These are phyloP conservation scores for Vitellaria paradoxa DNA, from an alignment of 179 eudicot genomes.

Conservation along the genomic window DNA sequence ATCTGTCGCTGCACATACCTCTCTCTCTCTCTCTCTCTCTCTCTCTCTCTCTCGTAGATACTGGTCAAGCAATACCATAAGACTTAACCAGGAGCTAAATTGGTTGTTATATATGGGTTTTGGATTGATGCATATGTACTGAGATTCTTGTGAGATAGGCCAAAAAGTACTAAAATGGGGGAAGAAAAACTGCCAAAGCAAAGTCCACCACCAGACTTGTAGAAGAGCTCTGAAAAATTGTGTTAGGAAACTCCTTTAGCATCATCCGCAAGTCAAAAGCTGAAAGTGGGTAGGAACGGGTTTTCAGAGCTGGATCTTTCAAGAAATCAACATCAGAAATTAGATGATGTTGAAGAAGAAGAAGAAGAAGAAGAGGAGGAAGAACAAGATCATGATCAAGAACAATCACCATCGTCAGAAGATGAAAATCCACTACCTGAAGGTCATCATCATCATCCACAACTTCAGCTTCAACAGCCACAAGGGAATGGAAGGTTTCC, in stretches of 20 bases:
- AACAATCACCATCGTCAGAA: conserved; percentile 2
- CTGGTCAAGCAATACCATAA: too few species aligned
- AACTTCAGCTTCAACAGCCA: neutral
- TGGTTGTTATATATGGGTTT: too few species aligned
- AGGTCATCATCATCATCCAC: neutral
- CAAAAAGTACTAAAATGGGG: neutral
- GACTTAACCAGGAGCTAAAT: too few species aligned
- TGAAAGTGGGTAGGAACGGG: neutral
- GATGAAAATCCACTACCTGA: neutral
- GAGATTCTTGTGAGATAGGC: neutral
- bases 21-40: too few species aligned
- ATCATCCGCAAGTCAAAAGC: neutral
- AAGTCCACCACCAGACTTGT: neutral
- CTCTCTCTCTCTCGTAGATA: too few species aligned
- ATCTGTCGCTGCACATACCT: too few species aligned
- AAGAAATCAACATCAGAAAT: neutral
- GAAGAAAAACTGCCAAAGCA: neutral
- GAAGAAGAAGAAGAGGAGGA: neutral
- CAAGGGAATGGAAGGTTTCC: neutral
- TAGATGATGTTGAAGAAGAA: neutral
- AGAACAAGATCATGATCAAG: neutral
- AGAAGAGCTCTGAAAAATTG: neutral
- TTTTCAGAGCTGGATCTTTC: conserved; percentile 7
- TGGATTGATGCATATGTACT: neutral
- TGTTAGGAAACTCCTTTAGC: neutral